These are phyloP conservation scores for Aquilaria yunnanensis DNA, from an alignment of 345 rosid species.

Conservation along the genomic window DNA sequence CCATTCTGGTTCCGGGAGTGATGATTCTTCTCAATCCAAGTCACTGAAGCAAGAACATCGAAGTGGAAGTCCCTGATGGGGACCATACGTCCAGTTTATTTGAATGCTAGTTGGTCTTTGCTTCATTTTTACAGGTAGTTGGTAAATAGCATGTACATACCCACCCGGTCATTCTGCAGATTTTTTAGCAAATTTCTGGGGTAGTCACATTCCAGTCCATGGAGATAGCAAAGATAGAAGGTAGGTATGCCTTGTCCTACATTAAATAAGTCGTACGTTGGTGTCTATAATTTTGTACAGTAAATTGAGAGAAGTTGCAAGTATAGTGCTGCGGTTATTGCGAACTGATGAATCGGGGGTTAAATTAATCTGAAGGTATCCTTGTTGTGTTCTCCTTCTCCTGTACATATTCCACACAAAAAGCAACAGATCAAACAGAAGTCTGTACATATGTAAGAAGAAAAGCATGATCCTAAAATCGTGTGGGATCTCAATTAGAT, in stretches of 20 bases:
- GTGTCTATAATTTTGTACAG: conserved; percentile 21
- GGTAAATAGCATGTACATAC: conserved; percentile 20
- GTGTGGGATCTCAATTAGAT: too few species aligned
- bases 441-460: too few species aligned
- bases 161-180: conserved; percentile 37
- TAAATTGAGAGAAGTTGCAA: conserved; percentile 18
- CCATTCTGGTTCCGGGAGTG: conserved; percentile 12
- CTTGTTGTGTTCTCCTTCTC: too few species aligned
- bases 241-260: conserved; percentile 15
- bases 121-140: conserved; percentile 1
- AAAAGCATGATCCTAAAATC: too few species aligned
- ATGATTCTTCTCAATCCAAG: conserved; percentile 18
- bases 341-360: background rate
- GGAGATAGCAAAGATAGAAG: background rate
- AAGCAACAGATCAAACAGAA: too few species aligned
- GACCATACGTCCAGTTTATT: conserved; percentile 6
- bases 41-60: background rate
- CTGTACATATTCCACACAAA: too few species aligned
- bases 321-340: conserved; percentile 21
- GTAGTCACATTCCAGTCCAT: conserved; percentile 14
- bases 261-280: background rate
- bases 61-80: conserved; percentile 12
- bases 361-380: too few species aligned
- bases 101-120: background rate
- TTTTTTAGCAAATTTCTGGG: conserved; percentile 57